Evolutionary conservation across 2,329 filamentous ascomycete species (phyloP), one percentile per base, ranked within the genome.

Genomic region (Hypomyces rosellus): DNA sequence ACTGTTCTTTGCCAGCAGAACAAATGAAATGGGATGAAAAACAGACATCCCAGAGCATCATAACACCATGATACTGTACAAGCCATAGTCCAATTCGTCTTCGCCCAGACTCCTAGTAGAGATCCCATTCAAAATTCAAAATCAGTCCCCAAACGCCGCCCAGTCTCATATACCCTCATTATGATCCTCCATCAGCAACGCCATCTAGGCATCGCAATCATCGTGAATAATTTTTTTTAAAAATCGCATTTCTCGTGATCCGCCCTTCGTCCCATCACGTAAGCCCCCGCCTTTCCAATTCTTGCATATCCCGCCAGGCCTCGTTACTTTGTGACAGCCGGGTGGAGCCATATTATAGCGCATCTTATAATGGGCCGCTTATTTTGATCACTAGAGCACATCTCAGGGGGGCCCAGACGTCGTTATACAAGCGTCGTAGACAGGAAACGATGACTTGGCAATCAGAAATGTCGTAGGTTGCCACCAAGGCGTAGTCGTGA

Each of bases 141-240:
- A 34, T 36, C 9, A 46, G 43, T 9, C 38, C 49, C 36, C 15
- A 45, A 45, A 48, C 48, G 36, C 44, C 49, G 30, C 49, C 49
- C 36, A 14, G 16, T 34, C 46, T 40, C 34, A 40, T 46, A 41
- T 52, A 52, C 9, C 43, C 48, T 52, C 50, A 52, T 52, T 52
- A 52, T 34, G 25, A 16, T 36, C 46, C 30, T 52, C 46, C 33
- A 13, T 43, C 50, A 40, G 46, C 22, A 33, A 36, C 36, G 42
- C 50, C 50, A 40, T 18, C 37, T 45, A 41, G 47, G 48, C 48
- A 43, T 47, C 25, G 33, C 39, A 20, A 34, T 45, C 40, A 36
- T 45, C 25, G 25, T 30, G 9, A 30, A 30, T 30, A 30, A 20
- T 20, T 20, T 20, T 20, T 20, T 20, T 30, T 25, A 43, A 41